phyloP scores from a whole-genome alignment of 257 asterid genomes.

The Echium plantagineum region DNA sequence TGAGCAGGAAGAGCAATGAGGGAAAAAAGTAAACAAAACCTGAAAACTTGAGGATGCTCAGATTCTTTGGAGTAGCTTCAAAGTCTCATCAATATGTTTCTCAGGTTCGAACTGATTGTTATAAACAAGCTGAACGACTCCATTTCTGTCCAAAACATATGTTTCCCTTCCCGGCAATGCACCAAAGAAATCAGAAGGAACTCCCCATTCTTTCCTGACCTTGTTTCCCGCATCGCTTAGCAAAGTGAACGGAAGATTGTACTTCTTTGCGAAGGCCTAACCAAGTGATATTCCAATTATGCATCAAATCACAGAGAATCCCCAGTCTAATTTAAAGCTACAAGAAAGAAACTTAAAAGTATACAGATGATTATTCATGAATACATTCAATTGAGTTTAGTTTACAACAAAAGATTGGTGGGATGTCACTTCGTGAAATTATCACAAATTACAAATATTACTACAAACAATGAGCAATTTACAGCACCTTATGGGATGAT shows the following conservation, averaged over 20 bases:
- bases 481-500: slow-evolving; percentile 73
- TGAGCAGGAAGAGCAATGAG: too few relatives aligned
- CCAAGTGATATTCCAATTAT: not conserved
- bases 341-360: too few relatives aligned
- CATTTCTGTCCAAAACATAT: slow-evolving; percentile 93
- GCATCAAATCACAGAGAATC: not conserved
- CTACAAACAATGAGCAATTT: not conserved
- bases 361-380: too few relatives aligned
- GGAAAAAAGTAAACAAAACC: not conserved
- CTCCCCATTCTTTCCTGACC: slow-evolving; percentile 95
- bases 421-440: too few relatives aligned
- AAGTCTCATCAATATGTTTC: slow-evolving; percentile 89
- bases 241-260: slow-evolving; percentile 68
- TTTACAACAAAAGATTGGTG: too few relatives aligned
- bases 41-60: slow-evolving; percentile 10
- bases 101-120: slow-evolving; percentile 98
- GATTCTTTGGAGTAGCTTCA: slow-evolving; percentile 73
- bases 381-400: too few relatives aligned
- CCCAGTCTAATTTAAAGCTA: not conserved
- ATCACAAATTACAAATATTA: too few relatives aligned
- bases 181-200: slow-evolving; percentile 88
- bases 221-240: slow-evolving; percentile 92
- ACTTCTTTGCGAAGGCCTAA: slow-evolving; percentile 83
- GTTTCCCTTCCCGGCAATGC: slow-evolving; percentile 95
- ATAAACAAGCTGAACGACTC: slow-evolving; percentile 82